Conservation (phyloP, 352 stramenopile species). For the Phytopythium ostracodes region DNA sequence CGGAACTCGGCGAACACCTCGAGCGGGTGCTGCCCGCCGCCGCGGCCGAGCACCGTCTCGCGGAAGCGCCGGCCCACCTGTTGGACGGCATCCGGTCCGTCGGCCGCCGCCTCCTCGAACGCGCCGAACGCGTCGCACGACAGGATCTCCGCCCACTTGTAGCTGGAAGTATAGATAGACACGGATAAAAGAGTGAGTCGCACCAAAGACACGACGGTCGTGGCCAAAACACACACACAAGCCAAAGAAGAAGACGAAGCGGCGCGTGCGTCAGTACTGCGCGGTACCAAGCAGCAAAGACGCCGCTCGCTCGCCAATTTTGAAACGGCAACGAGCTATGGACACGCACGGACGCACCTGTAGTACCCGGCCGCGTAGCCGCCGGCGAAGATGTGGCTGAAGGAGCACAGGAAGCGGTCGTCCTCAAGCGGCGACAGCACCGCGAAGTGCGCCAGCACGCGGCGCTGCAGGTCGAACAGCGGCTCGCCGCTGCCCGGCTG, state of each 20-base stretch:
- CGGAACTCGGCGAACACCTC: slow-evolving; percentile 96
- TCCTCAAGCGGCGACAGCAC: slow-evolving; percentile 90
- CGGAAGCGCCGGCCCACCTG: slow-evolving; percentile 91
- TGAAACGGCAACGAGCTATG: slow-evolving; percentile 2
- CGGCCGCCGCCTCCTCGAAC: slow-evolving; percentile 93
- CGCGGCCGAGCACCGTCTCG: slow-evolving; percentile 90
- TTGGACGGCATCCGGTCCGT: slow-evolving; percentile 48
- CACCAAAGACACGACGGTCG: neutral
- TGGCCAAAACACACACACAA: no score
- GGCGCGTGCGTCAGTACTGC: no score
- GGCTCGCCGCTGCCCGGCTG: slow-evolving; percentile 72
- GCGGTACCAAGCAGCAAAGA: no score
- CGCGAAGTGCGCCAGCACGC: slow-evolving; percentile 78
- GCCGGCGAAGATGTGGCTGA: slow-evolving; percentile 98
- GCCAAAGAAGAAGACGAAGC: neutral
- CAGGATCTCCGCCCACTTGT: slow-evolving; percentile 98
- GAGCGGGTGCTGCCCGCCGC: slow-evolving; percentile 83
- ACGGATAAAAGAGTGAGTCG: neutral
- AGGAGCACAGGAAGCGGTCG: slow-evolving; percentile 98
- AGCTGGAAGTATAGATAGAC: slow-evolving; percentile 32
- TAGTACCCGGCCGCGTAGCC: slow-evolving; percentile 98
- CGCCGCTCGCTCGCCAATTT: no score
- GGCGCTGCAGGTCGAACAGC: slow-evolving; percentile 93
- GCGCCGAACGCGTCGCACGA: slow-evolving; percentile 96
- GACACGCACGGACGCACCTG: slow-evolving; percentile 54